These are phyloP conservation scores for Termitomyces sp. DNA, from an alignment of 768 basidiomycete genomes.

Conservation along the genomic window DNA sequence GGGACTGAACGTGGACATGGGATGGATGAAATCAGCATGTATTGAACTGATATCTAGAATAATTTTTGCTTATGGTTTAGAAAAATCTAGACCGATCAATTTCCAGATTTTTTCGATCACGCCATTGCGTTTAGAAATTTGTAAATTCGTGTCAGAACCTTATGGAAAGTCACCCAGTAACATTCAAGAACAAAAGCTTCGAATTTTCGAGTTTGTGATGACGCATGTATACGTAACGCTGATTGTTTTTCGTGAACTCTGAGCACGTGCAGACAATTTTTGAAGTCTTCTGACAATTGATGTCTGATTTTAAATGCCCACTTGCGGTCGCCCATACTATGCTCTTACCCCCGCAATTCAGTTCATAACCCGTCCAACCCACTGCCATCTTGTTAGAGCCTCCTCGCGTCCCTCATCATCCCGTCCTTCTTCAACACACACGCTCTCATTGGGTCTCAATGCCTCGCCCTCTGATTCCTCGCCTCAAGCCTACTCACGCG, in stretches of 20 bases:
- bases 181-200: not conserved
- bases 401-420: constrained; percentile 5
- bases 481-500: constrained; percentile 9
- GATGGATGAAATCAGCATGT: too few relatives aligned
- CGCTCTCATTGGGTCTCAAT: constrained; percentile 6
- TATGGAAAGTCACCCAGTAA: too few relatives aligned
- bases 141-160: too few relatives aligned
- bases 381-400: not conserved
- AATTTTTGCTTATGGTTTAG: too few relatives aligned
- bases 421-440: constrained; percentile 9
- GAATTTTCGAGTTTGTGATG: too few relatives aligned
- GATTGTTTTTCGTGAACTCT: too few relatives aligned
- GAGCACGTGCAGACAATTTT: constrained; percentile 11
- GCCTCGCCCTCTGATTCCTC: constrained; percentile 2
- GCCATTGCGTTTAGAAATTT: too few relatives aligned
- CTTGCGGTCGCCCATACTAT: constrained; percentile 16
- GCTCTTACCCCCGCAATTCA: constrained; percentile 15
- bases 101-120: too few relatives aligned
- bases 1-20: too few relatives aligned
- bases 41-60: too few relatives aligned
- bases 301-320: constrained; percentile 17
- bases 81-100: too few relatives aligned
- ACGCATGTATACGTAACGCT: too few relatives aligned
- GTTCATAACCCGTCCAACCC: constrained; percentile 11
- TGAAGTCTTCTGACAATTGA: not conserved